A percentile compares a stretch with the other conserved stretches of the same genome.
Evolutionary conservation across 257 asterid species (phyloP).

Genomic region (Primulina eburnea): DNA sequence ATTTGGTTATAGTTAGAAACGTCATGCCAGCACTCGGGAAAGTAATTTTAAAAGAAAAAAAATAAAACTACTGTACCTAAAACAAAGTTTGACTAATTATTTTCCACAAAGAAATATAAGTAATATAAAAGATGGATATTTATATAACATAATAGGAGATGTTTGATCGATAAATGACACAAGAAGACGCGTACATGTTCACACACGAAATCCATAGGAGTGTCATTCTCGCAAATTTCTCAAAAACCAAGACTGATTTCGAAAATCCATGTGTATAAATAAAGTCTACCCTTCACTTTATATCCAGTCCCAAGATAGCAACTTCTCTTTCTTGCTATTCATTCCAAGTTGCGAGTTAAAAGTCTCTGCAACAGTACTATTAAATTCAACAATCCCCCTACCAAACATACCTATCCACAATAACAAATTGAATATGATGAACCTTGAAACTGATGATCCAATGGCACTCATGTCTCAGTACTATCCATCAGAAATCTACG

Average conservation of each 20-base stretch:
- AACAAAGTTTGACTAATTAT: no score
- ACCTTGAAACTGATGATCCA: slow-evolving; percentile 33
- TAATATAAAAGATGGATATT: no score
- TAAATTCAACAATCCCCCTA: neutral
- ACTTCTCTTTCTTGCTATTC: slow-evolving; percentile 19
- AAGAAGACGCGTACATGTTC: no score
- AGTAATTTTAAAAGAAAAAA: no score
- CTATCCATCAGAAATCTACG: slow-evolving; percentile 17
- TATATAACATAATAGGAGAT: no score
- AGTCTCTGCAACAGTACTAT: neutral
- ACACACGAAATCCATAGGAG: neutral
- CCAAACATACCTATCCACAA: neutral
- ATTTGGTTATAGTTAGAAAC: no score
- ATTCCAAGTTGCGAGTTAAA: neutral
- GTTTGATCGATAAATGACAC: no score
- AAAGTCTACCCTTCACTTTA: slow-evolving; percentile 18
- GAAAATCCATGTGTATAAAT: slow-evolving; percentile 33
- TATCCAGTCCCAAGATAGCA: slow-evolving; percentile 17
- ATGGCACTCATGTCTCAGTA: slow-evolving; percentile 40
- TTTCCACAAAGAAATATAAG: no score
- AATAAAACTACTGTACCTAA: no score
- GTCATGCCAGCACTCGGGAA: no score
- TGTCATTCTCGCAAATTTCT: slow-evolving; percentile 31
- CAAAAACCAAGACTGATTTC: slow-evolving; percentile 20
- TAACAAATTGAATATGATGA: slow-evolving; percentile 20